These are phyloP conservation scores for Suillus brevipes DNA, from an alignment of 768 basidiomycete species.

Conservation along the genomic window DNA sequence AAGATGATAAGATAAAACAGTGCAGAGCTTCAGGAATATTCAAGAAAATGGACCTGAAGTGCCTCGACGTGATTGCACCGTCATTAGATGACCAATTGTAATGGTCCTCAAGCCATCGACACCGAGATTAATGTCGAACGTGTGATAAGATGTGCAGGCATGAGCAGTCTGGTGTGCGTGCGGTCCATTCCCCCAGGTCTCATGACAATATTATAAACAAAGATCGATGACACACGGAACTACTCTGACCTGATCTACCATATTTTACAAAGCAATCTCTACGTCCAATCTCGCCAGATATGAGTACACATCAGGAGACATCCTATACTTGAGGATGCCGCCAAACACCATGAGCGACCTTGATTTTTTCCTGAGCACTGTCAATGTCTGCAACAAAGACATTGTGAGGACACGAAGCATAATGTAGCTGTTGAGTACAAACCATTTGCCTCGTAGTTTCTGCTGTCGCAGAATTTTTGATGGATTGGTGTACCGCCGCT, in stretches of 20 bases:
- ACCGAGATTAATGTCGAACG: not conserved
- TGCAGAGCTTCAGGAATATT: not conserved
- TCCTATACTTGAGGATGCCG: conserved; percentile 82
- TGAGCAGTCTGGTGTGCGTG: not conserved
- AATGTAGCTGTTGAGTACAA: conserved; percentile 27
- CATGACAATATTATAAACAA: not conserved
- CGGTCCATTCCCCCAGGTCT: not conserved
- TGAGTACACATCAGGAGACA: conserved; percentile 88
- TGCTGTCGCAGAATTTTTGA: conserved; percentile 68
- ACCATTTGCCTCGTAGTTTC: conserved; percentile 82
- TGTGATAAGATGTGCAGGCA: not conserved
- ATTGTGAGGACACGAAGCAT: conserved; percentile 19
- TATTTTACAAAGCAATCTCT: conserved; percentile 66
- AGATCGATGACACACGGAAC: not conserved
- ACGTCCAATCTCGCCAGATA: conserved; percentile 85
- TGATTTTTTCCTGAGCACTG: conserved; percentile 73
- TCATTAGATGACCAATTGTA: not conserved
- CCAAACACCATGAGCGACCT: conserved; percentile 87
- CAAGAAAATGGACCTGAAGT: not conserved
- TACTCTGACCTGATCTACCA: not conserved
- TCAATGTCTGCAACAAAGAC: conserved; percentile 51
- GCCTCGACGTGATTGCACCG: not conserved
- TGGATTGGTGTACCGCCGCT: conserved; percentile 73
- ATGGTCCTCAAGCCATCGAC: not conserved
- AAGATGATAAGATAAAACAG: not conserved